These are phyloP conservation scores for Cucurbitaria berberidis DNA, from an alignment of 2,329 filamentous ascomycete genomes.

Conservation along the genomic window DNA sequence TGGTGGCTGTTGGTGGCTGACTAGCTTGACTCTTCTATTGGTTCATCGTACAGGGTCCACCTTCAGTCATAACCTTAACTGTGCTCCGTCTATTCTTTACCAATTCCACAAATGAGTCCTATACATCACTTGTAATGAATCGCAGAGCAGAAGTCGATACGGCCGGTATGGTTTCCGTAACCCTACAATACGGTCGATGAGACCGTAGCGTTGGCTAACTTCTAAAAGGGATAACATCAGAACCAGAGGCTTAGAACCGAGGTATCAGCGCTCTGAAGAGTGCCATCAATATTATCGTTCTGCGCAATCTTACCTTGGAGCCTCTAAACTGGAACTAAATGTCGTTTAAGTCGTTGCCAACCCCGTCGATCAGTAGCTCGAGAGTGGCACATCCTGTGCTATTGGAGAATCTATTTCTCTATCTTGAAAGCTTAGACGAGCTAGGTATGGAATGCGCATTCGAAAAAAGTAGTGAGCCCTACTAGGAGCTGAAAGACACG, in stretches of 20 bases:
- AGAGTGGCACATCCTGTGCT: background rate
- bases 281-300: slow-evolving; percentile 22
- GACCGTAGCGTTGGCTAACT: background rate
- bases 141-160: too few species aligned
- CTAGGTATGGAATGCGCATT: slow-evolving; percentile 1
- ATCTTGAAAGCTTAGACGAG: slow-evolving; percentile 8
- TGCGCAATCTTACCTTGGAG: slow-evolving; percentile 31
- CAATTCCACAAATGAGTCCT: too few species aligned
- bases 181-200: background rate
- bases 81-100: too few species aligned
- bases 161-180: too few species aligned
- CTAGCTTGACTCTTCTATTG: too few species aligned
- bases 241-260: slow-evolving; percentile 6
- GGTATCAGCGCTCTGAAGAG: slow-evolving; percentile 21
- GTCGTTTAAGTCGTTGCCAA: slow-evolving; percentile 5
- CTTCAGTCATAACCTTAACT: too few species aligned
- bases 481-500: slow-evolving; percentile 8
- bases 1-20: too few species aligned
- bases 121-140: too few species aligned
- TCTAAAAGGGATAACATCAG: background rate
- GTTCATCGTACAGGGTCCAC: too few species aligned
- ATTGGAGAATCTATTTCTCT: slow-evolving; percentile 5
- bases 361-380: slow-evolving; percentile 3
- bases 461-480: slow-evolving; percentile 2
- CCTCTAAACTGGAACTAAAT: slow-evolving; percentile 13